A percentile compares a stretch with the other conserved stretches of the same genome.
These are phyloP conservation scores for Salvia miltiorrhiza DNA, from an alignment of 257 asterid genomes.

Conservation along the genomic window DNA sequence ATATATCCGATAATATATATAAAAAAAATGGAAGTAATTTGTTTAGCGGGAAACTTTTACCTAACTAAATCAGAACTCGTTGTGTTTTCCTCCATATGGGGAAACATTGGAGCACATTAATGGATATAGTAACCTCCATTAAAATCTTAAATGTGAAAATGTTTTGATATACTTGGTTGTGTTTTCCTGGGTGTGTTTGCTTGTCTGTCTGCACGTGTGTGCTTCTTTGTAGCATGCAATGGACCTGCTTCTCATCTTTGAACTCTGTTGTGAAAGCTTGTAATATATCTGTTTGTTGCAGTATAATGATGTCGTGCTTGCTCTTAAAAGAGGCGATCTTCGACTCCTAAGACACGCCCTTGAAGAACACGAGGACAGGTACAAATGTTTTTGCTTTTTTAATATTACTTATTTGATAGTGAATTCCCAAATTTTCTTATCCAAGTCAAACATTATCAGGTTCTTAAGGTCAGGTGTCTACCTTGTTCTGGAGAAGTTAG, in stretches of 20 bases:
- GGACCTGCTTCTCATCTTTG: constrained; percentile 7
- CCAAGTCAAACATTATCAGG: constrained; percentile 35
- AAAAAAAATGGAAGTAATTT: not conserved
- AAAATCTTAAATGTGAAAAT: not conserved
- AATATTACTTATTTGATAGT: not conserved
- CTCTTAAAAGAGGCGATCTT: constrained; percentile 93
- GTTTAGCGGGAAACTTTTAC: not conserved
- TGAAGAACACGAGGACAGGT: constrained; percentile 89
- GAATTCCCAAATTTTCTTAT: not conserved
- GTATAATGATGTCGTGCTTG: constrained; percentile 76
- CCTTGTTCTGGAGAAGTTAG: constrained; percentile 92
- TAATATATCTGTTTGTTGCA: constrained; percentile 32
- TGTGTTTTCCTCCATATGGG: not conserved
- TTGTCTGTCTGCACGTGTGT: not conserved
- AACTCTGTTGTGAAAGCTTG: not conserved
- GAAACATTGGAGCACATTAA: not conserved
- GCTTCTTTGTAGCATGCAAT: not conserved
- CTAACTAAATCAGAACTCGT: constrained; percentile 1
- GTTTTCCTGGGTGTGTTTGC: not conserved
- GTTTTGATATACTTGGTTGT: not conserved
- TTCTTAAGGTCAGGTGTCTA: constrained; percentile 93
- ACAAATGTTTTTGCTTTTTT: constrained; percentile 21
- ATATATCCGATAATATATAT: constrained; percentile 1
- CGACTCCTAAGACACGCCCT: constrained; percentile 84
- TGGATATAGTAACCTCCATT: constrained; percentile 1